Conservation (phyloP, 176 grass and related monocot species). For the Musa schizocarpa region DNA sequence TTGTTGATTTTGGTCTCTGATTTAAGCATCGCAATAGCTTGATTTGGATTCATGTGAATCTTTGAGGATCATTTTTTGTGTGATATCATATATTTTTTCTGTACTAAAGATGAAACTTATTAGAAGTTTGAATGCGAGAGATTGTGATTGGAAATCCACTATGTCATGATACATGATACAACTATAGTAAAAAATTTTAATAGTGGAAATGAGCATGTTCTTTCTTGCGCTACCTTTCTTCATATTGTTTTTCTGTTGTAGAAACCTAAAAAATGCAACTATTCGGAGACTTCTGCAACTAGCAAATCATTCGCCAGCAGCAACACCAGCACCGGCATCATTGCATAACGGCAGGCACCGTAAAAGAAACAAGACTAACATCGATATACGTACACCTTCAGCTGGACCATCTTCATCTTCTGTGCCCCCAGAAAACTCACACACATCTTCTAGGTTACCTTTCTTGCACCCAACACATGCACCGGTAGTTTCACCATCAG, state of each 20-base stretch:
- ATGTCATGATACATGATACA: neutral
- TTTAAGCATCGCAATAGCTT: neutral
- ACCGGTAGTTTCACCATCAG: conserved; percentile 10
- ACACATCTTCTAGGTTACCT: neutral
- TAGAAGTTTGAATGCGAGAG: too few relatives aligned
- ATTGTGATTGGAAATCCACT: neutral
- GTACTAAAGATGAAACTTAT: too few relatives aligned
- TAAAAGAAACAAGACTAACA: neutral
- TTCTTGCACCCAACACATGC: neutral
- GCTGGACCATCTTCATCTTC: conserved; percentile 29
- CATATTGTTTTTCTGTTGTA: neutral
- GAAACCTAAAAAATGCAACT: conserved; percentile 22
- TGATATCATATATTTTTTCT: too few relatives aligned
- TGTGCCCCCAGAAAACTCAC: neutral
- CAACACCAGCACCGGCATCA: conserved; percentile 6
- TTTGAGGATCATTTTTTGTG: neutral
- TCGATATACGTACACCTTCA: conserved; percentile 1
- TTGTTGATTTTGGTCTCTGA: neutral
- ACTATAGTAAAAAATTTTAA: neutral
- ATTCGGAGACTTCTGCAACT: conserved; percentile 32
- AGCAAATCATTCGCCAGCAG: conserved; percentile 12
- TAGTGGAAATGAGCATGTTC: neutral
- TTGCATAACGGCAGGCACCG: conserved; percentile 9
- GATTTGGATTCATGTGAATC: neutral
- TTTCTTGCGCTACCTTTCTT: neutral